phyloP scores from a whole-genome alignment of 139 green algal genomes.

The Dunaliella sp. region DNA sequence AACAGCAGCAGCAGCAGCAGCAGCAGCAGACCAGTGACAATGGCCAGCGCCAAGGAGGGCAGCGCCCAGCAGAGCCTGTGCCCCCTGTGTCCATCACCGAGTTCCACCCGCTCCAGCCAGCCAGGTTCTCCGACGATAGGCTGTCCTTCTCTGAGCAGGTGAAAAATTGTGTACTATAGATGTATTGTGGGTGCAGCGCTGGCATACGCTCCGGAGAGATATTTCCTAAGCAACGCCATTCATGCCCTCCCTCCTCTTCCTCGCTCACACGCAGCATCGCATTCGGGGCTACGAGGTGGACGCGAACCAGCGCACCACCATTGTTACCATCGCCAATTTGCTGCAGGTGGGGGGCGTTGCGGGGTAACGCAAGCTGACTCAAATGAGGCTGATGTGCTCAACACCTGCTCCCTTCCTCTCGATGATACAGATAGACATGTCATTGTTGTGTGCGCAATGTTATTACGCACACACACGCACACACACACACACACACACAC shows the following conservation, averaged over 20 bases:
- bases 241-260: not conserved
- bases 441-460: too few relatives aligned
- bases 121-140: not conserved
- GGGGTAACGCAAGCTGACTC: too few relatives aligned
- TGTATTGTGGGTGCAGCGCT: too few relatives aligned
- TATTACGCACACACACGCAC: too few relatives aligned
- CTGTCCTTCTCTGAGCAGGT: not conserved
- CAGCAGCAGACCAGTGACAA: not conserved
- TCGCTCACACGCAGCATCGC: conserved; percentile 47
- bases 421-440: too few relatives aligned
- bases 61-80: too few relatives aligned
- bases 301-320: conserved; percentile 68
- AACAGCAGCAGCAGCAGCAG: not conserved
- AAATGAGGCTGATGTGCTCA: too few relatives aligned
- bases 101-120: not conserved
- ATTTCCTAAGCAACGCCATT: not conserved
- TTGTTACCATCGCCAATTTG: conserved; percentile 84
- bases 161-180: too few relatives aligned
- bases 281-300: conserved; percentile 80
- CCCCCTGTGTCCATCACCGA: not conserved
- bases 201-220: too few relatives aligned
- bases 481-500: too few relatives aligned
- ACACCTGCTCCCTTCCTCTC: too few relatives aligned
- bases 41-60: not conserved
- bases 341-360: conserved; percentile 73